These are phyloP conservation scores for Pseudogymnoascus sp. DNA, from an alignment of 2,329 filamentous ascomycete genomes.

Conservation along the genomic window DNA sequence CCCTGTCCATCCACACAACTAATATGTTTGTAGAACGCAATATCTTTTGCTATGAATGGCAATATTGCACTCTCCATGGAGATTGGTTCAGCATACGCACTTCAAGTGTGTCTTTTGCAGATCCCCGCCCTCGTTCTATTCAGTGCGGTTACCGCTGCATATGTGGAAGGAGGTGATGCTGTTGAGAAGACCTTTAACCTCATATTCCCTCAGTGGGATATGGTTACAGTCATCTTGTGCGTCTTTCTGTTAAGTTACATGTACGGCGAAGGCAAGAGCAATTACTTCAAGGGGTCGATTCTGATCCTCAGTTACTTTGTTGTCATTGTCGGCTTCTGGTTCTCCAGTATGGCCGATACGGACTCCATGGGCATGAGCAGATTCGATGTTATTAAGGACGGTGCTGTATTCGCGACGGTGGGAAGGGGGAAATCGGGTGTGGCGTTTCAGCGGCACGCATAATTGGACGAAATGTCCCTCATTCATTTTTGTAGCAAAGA, in stretches of 20 bases:
- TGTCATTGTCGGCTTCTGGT: constrained; percentile 85
- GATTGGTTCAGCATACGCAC: constrained; percentile 91
- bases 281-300: constrained; percentile 99
- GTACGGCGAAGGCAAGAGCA: constrained; percentile 97
- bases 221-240: constrained; percentile 93
- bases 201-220: constrained; percentile 98
- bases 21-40: constrained; percentile 65
- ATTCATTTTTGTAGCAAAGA: neutral
- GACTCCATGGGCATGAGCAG: constrained; percentile 28
- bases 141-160: constrained; percentile 65
- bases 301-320: constrained; percentile 89
- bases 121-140: constrained; percentile 90
- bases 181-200: constrained; percentile 68
- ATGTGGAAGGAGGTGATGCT: constrained; percentile 48
- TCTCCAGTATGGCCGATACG: constrained; percentile 51
- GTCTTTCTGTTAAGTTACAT: constrained; percentile 96
- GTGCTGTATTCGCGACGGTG: constrained; percentile 30
- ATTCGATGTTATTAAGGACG: constrained; percentile 31
- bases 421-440: constrained; percentile 26
- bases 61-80: constrained; percentile 99
- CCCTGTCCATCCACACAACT: constrained; percentile 15
- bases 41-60: constrained; percentile 98
- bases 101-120: constrained; percentile 92
- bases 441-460: constrained; percentile 25
- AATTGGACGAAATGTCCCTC: neutral